Base-by-base conservation (phyloP, 768 basidiomycete genomes). In the Botryobasidium botryosum region DNA sequence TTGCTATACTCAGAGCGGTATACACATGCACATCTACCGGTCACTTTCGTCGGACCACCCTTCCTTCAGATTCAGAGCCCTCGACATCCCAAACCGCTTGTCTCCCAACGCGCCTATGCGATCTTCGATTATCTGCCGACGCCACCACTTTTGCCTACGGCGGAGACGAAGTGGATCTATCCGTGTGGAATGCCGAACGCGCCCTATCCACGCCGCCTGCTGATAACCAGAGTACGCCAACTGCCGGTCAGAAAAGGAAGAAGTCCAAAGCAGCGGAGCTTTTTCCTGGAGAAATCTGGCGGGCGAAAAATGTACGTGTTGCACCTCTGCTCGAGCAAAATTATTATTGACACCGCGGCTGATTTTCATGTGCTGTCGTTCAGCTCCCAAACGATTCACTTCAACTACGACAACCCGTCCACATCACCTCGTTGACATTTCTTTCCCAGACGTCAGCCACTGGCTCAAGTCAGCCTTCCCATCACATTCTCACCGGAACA, bases 91-190 rank as follows among this genome's bases (percentile, higher is more conserved):
- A 61, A 52, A 49, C 55, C 32, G 62, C 67, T 5, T 64, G 63
- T 6, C 68, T 87, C 37, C 83, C 84, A 2, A 74, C 69, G 48
- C 74, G 79, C 18, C 64, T 88, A n/a, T 63, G 61, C 37, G 73
- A 71, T 44, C 84, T 82, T 79, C 67, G 68, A 26, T 54, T 83
- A 20, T 71, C 75, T 1, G 55, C 62, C 15, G 62, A 70, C 47
- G 62, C 61, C 2, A 56, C 66, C 28, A 69, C 68, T 0, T 87
- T 90, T 62, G 70, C 76, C 2, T 88, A 86, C 50, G 86, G 79
- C 10, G 86, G 86, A 2, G 76, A 87, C 50, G 86, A 90, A 59
- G 82, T 90, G 15, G 81, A 86, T 46, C 58, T 82, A 2, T 87
- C 84, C 1, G 55, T 87, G 3, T 90, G 86, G 86, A 65, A 80